Conservation (phyloP, 345 rosid species). For the Mallotus nudiflorus region DNA sequence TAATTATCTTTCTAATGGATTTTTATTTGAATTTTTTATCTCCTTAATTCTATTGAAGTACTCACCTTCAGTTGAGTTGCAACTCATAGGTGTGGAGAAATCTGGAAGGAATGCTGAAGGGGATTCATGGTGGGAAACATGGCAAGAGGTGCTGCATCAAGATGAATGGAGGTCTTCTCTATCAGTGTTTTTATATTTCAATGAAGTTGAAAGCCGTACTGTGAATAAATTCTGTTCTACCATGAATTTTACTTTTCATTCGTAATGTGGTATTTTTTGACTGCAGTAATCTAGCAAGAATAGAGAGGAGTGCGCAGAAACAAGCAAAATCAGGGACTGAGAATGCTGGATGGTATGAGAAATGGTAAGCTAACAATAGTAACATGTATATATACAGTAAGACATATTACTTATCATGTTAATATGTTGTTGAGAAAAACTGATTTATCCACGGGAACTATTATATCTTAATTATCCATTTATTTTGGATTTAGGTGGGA, state of each 20-base stretch:
- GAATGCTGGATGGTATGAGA: conserved; percentile 98
- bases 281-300: conserved; percentile 90
- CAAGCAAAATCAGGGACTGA: conserved; percentile 94
- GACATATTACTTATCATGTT: neutral
- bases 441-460: neutral
- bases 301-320: conserved; percentile 98
- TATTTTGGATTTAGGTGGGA: conserved; percentile 78
- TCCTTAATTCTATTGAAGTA: neutral
- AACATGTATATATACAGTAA: conserved; percentile 8
- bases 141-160: conserved; percentile 98
- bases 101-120: conserved; percentile 96
- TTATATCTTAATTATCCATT: neutral
- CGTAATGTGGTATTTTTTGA: conserved; percentile 6
- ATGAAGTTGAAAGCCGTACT: neutral
- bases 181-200: neutral
- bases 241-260: conserved; percentile 5
- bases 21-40: neutral
- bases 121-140: conserved; percentile 99
- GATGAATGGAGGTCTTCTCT: conserved; percentile 92
- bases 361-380: conserved; percentile 61
- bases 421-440: neutral
- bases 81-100: conserved; percentile 83
- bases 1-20: neutral
- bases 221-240: conserved; percentile 2
- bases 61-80: conserved; percentile 22